Evolutionary conservation across 139 green algal species (phyloP).

Genomic region (Picochlorum sp.): DNA sequence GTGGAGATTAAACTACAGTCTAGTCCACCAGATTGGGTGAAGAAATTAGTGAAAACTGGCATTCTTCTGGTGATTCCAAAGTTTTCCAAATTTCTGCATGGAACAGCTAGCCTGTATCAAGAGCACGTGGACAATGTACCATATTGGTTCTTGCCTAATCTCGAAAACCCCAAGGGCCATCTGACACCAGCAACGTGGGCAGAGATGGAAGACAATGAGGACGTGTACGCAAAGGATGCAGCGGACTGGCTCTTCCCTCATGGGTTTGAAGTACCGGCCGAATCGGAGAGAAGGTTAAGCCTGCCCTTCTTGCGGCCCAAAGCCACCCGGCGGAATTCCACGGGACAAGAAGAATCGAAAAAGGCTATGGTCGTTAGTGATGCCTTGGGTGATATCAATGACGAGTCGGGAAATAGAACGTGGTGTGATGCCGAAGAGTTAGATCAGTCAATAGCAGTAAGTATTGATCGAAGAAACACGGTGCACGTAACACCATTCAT

Average conservation of each 20-base stretch:
- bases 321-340: neutral
- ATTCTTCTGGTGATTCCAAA: constrained; percentile 60
- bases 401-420: neutral
- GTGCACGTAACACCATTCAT: too few species aligned
- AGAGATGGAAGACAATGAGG: constrained; percentile 38
- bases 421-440: neutral
- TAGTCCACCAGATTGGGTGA: constrained; percentile 35
- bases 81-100: constrained; percentile 79
- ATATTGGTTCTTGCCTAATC: constrained; percentile 61
- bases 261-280: neutral
- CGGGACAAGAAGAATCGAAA: neutral
- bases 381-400: neutral
- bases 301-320: neutral
- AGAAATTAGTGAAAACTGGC: constrained; percentile 28
- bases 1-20: constrained; percentile 81
- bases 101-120: constrained; percentile 28
- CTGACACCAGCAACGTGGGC: constrained; percentile 45
- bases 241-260: constrained; percentile 7
- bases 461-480: neutral
- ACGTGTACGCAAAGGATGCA: constrained; percentile 1
- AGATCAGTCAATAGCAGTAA: neutral
- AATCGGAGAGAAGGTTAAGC: neutral
- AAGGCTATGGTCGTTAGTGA: neutral
- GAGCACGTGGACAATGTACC: constrained; percentile 13
- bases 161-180: neutral